Evolutionary conservation across 805 yeast species (phyloP).

Genomic region (Geotrichum ghanense): DNA sequence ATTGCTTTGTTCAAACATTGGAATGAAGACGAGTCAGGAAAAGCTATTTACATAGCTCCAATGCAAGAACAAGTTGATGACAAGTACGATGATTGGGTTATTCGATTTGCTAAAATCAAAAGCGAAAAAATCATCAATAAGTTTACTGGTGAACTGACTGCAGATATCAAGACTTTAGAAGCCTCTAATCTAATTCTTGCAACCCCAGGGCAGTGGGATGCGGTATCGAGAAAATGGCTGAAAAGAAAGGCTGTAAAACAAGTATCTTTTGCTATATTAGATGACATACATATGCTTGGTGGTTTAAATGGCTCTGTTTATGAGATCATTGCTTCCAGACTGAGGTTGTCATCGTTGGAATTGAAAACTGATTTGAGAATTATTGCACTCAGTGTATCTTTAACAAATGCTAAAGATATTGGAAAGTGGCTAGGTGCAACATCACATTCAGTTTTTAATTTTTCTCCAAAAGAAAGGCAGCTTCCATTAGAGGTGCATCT

Average conservation of each 20-base stretch:
- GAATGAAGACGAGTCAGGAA: conserved; percentile 49
- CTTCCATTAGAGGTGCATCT: conserved; percentile 48
- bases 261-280: conserved; percentile 59
- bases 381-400: conserved; percentile 57
- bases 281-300: conserved; percentile 61
- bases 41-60: conserved; percentile 65
- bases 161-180: conserved; percentile 46
- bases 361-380: conserved; percentile 44
- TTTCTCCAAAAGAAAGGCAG: conserved; percentile 49
- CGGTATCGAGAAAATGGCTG: conserved; percentile 71
- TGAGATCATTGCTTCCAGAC: conserved; percentile 60
- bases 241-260: conserved; percentile 55
- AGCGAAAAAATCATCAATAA: conserved; percentile 49
- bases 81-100: conserved; percentile 40
- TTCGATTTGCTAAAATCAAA: conserved; percentile 34
- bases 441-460: conserved; percentile 52
- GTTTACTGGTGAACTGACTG: conserved; percentile 44
- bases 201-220: conserved; percentile 72
- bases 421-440: conserved; percentile 80
- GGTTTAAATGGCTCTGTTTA: conserved; percentile 49
- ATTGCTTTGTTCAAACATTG: conserved; percentile 63
- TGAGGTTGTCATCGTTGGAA: conserved; percentile 59
- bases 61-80: conserved; percentile 42
- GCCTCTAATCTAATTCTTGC: conserved; percentile 57
- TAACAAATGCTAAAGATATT: conserved; percentile 66